Percentiles rank a stretch among this genome's conserved stretches.
Conservation (phyloP, 768 basidiomycete genomes). For the Lentinus tigrinus region DNA sequence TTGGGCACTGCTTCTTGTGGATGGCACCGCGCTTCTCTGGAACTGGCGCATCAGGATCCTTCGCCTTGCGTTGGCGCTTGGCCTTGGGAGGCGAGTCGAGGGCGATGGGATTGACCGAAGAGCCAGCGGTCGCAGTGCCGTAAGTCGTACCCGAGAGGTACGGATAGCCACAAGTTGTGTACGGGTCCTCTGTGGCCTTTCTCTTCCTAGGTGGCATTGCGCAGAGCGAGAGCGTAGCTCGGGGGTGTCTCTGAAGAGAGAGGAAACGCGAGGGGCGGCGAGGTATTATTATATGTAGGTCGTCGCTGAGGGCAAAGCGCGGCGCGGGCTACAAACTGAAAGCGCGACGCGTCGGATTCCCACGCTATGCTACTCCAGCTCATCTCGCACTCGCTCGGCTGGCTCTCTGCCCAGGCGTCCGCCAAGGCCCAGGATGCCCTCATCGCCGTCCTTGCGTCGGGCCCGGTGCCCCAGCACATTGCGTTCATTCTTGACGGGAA, state of each 20-base stretch:
- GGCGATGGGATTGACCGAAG: conserved; percentile 12
- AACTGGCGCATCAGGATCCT: conserved; percentile 27
- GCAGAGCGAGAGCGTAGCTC: background rate
- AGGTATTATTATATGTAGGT: background rate
- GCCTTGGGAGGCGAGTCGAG: conserved; percentile 15
- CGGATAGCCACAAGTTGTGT: conserved; percentile 1
- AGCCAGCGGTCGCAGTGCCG: background rate
- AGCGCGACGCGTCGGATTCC: conserved; percentile 11
- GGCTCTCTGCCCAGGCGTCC: conserved; percentile 20
- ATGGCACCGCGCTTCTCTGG: conserved; percentile 36
- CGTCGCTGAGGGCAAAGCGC: background rate
- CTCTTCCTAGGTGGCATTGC: conserved; percentile 19
- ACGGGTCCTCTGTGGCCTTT: conserved; percentile 14
- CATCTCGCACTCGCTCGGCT: conserved; percentile 23
- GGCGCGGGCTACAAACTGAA: background rate
- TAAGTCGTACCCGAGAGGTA: background rate
- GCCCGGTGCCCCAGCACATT: conserved; percentile 86
- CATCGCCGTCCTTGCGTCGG: conserved; percentile 68
- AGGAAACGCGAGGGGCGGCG: background rate
- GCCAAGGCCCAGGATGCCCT: conserved; percentile 44
- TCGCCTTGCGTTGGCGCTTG: conserved; percentile 28
- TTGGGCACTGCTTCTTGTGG: conserved; percentile 35
- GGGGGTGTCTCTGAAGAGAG: background rate
- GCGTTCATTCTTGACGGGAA: conserved; percentile 99
- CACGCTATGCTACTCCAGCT: conserved; percentile 27